Base-by-base conservation (phyloP, 2,329 filamentous ascomycete species). In the Diaporthe aspalathi region DNA sequence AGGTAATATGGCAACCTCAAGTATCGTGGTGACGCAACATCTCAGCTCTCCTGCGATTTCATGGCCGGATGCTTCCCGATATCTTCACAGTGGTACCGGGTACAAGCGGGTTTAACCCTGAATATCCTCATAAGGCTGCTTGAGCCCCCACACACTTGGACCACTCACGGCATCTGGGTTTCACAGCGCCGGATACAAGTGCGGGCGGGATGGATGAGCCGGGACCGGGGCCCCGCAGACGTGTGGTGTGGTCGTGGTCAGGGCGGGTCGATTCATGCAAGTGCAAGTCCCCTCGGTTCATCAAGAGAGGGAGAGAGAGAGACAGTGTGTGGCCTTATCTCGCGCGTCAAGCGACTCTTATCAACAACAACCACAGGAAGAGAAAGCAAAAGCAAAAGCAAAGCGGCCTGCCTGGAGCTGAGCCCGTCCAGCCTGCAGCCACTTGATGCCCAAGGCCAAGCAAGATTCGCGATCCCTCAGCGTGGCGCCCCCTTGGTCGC, bases 261-360 rank as follows among this genome's bases (percentile, higher is more conserved):
- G 43, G 43, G 57, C 57, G 57, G 24, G 32, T 63, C 27, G 57
- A 62, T 32, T 62, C 57, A 62, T 62, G 57, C 57, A 62, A 62
- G 57, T 45, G 40, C n/a, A n/a, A n/a, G n/a, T 45, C 57, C 32
- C 16, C 20, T 38, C 27, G 52, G 54, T 32, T 63, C 40, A 11
- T 47, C 40, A 7, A 62, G 24, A 5, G n/a, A n/a, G n/a, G n/a
- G n/a, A n/a, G n/a, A n/a, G n/a, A n/a, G n/a, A 32, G 5, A 5
- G 8, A 32, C 5, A 5, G 32, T 32, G 32, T 63, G 24, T 63
- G 57, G 40, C 43, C 57, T 49, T 63, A 49, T 63, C 60, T 49
- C 27, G 27, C 60, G n/a, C 24, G 60, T 49, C 60, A 32, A 49
- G 7, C 29, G n/a, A 12, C 20, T 35, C 43, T 63, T 63, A 63